Evolutionary conservation across 768 basidiomycete genomes (phyloP).

Genomic region (Hydnomerulius pinastri): DNA sequence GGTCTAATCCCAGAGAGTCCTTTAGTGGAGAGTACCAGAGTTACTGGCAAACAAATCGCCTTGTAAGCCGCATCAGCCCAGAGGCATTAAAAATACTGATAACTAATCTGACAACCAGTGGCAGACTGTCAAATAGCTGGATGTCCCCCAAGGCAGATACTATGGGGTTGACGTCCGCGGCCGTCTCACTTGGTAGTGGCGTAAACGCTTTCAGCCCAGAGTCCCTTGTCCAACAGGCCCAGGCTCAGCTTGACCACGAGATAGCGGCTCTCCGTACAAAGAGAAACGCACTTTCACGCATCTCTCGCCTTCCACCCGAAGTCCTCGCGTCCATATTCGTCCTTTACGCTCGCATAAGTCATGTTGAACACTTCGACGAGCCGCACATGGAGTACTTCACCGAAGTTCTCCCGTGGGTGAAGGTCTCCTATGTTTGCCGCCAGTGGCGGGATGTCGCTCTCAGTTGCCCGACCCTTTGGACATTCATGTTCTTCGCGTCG

Average conservation of each 20-base stretch:
- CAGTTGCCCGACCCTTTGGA: conserved; percentile 44
- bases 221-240: neutral
- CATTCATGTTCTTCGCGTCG: conserved; percentile 32
- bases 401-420: too few species aligned
- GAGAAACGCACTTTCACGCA: conserved; percentile 16
- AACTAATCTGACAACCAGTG: too few species aligned
- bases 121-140: too few species aligned
- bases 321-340: conserved; percentile 25
- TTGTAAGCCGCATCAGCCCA: too few species aligned
- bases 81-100: too few species aligned
- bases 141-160: too few species aligned
- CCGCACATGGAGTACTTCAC: conserved; percentile 4
- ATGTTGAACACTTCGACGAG: neutral
- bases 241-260: conserved; percentile 18
- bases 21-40: too few species aligned
- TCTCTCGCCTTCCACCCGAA: conserved; percentile 25
- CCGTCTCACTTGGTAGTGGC: too few species aligned
- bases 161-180: too few species aligned
- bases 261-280: conserved; percentile 16
- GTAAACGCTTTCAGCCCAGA: too few species aligned
- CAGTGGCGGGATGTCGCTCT: conserved; percentile 49
- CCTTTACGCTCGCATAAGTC: conserved; percentile 5
- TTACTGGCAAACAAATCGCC: too few species aligned
- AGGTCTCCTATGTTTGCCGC: conserved; percentile 25
- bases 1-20: too few species aligned